Percentiles rank a stretch among this genome's conserved stretches.
phyloP scores from a whole-genome alignment of 2,329 filamentous ascomycete species.

The Basipetospora chlamydospora region DNA sequence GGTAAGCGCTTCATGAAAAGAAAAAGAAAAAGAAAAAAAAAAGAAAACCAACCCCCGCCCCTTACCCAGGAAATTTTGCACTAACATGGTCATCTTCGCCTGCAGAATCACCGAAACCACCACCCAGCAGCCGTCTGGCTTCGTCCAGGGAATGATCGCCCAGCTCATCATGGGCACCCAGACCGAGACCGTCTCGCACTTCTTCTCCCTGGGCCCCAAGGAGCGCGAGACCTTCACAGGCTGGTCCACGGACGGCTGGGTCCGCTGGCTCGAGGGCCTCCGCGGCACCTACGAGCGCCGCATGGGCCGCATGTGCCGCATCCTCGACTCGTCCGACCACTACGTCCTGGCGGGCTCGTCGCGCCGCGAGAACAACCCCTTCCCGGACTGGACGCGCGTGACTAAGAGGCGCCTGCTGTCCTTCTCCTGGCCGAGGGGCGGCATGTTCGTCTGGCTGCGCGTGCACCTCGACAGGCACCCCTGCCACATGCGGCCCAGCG shows the following conservation, averaged over 20 bases:
- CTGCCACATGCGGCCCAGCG: constrained; percentile 29
- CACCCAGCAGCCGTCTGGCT: constrained; percentile 77
- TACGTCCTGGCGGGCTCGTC: constrained; percentile 38
- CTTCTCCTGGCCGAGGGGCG: constrained; percentile 68
- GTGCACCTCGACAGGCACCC: constrained; percentile 62
- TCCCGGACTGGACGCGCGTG: constrained; percentile 58
- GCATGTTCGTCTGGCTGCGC: constrained; percentile 84
- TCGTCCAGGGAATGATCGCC: constrained; percentile 72
- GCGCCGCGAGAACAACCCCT: constrained; percentile 25
- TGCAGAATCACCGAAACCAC: constrained; percentile 51
- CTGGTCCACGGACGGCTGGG: constrained; percentile 77
- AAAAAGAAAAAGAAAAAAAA: too few species aligned
- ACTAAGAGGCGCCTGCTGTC: constrained; percentile 60
- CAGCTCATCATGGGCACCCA: constrained; percentile 60
- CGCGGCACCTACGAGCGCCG: constrained; percentile 72
- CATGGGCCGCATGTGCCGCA: constrained; percentile 65
- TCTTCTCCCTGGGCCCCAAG: constrained; percentile 27
- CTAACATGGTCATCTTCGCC: constrained; percentile 23
- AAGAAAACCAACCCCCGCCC: too few species aligned
- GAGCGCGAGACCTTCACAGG: constrained; percentile 35
- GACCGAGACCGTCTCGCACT: constrained; percentile 25
- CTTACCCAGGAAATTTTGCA: too few species aligned
- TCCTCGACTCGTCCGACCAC: constrained; percentile 37
- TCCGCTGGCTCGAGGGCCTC: constrained; percentile 78
- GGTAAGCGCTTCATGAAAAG: constrained; percentile 14